A percentile compares a stretch with the other conserved stretches of the same genome.
phyloP scores from a whole-genome alignment of 2,329 filamentous ascomycete genomes.

The Lachnellula cervina region DNA sequence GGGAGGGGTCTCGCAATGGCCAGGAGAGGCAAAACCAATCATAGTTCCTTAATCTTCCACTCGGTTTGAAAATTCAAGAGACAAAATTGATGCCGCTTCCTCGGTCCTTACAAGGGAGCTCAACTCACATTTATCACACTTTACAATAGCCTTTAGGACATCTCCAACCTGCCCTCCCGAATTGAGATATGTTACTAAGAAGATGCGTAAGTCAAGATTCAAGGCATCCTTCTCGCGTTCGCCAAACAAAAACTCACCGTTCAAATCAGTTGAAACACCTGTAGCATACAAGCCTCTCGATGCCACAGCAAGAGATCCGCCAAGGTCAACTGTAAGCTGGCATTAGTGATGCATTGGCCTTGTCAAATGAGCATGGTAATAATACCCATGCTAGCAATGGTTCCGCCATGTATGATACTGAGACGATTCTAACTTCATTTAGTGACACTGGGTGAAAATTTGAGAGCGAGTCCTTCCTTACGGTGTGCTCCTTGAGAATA shows the following conservation, averaged over 20 bases:
- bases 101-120: slow-evolving; percentile 36
- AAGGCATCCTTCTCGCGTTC: background rate
- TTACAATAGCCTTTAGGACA: slow-evolving; percentile 49
- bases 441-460: background rate
- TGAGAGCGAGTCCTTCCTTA: slow-evolving; percentile 36
- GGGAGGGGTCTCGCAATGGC: too few species aligned
- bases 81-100: too few species aligned
- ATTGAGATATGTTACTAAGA: slow-evolving; percentile 56
- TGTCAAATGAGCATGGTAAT: background rate
- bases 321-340: slow-evolving; percentile 48
- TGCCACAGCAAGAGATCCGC: slow-evolving; percentile 60
- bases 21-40: too few species aligned
- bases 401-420: slow-evolving; percentile 71
- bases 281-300: slow-evolving; percentile 59
- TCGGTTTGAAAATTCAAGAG: too few species aligned
- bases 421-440: slow-evolving; percentile 59
- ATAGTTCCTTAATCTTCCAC: slow-evolving; percentile 43
- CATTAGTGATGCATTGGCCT: background rate
- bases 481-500: slow-evolving; percentile 70
- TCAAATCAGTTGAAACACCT: slow-evolving; percentile 61
- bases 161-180: slow-evolving; percentile 55
- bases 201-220: background rate
- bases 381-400: slow-evolving; percentile 62
- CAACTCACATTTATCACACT: slow-evolving; percentile 54
- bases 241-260: slow-evolving; percentile 38